These are phyloP conservation scores for Catharanthus roseus DNA, from an alignment of 257 asterid species.

Conservation along the genomic window DNA sequence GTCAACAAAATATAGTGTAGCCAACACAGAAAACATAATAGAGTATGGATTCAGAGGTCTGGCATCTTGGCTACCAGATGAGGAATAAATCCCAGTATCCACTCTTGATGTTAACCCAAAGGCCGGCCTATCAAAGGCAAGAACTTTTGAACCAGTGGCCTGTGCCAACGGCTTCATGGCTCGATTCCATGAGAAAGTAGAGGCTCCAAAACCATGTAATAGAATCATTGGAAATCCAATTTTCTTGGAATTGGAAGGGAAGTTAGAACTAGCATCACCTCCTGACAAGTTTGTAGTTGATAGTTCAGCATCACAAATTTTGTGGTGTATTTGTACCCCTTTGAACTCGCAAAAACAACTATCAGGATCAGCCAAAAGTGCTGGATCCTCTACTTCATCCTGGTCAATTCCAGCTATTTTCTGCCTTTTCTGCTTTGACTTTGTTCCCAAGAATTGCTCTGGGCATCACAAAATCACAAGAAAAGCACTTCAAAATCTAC, in stretches of 20 bases:
- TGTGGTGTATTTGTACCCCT: constrained; percentile 87
- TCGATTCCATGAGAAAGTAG: constrained; percentile 76
- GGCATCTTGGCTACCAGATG: constrained; percentile 30
- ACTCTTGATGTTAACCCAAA: constrained; percentile 87
- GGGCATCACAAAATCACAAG: constrained; percentile 16
- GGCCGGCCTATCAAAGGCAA: constrained; percentile 97
- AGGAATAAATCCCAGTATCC: constrained; percentile 28
- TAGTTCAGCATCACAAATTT: constrained; percentile 49
- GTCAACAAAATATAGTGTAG: constrained; percentile 65
- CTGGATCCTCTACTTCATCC: constrained; percentile 74
- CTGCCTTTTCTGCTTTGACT: constrained; percentile 33
- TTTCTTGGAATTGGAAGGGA: constrained; percentile 24
- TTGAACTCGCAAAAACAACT: constrained; percentile 83
- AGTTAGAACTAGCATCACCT: constrained; percentile 28
- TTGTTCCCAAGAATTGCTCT: constrained; percentile 44
- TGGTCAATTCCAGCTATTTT: constrained; percentile 53
- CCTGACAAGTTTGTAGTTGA: constrained; percentile 21
- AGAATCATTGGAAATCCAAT: constrained; percentile 62
- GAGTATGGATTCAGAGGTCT: constrained; percentile 77
- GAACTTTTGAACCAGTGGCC: constrained; percentile 56
- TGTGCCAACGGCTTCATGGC: constrained; percentile 69
- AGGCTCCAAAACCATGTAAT: constrained; percentile 96
- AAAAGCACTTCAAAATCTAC: constrained; percentile 1
- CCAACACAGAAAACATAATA: constrained; percentile 60
- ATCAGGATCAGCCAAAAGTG: constrained; percentile 66